Base-by-base conservation (phyloP, 176 grass and related monocot species). In the Miscanthus lutarioriparius region DNA sequence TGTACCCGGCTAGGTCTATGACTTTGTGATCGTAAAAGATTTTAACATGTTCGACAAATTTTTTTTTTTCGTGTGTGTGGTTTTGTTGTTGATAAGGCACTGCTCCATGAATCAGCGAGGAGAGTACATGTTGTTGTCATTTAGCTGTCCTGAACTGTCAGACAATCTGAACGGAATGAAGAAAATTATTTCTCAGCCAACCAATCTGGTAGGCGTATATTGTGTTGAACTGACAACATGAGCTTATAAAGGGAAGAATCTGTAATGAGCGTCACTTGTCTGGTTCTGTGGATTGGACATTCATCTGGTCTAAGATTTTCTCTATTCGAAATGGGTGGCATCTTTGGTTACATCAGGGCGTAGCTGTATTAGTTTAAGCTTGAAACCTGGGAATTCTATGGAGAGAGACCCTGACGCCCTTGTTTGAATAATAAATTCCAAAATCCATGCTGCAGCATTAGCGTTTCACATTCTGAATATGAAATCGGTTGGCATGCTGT, bases 121-220 rank as follows among this genome's bases (percentile, higher is more conserved):
- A 78, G 35, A 72, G 19, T 58, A 22, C 44, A 41, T 61, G 16
- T 3, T 75, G 70, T 5, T 75, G 70, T 48, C 87, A 49, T 28
- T 82, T 64, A 77, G 23, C 43, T 47, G 64, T 72, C 65, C 27
- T 53, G 72, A 76, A 16, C 30, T 69, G 44, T 39, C 32, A 58
- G 44, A 28, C 32, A 58, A 59, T 54, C 41, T 64, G 72, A 64
- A 77, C 26, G 69, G 51, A 89, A 89, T 22, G 64, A 85, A 47
- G 30, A 23, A 53, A 53, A 19, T 43, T 43, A 10, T 86, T 49
- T 49, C 41, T 11, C 54, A 56, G 62, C 64, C 56, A 1, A 32
- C 53, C 70, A 36, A 71, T 81, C 43, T 45, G 59, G 22, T 67
- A 77, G 23, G 39, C 11, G 15, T 19, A 17, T 39, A 37, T 22